A percentile compares a stretch with the other conserved stretches of the same genome.
These are phyloP conservation scores for Thamnidium elegans DNA, from an alignment of 192 early-diverging fungal species.

Conservation along the genomic window DNA sequence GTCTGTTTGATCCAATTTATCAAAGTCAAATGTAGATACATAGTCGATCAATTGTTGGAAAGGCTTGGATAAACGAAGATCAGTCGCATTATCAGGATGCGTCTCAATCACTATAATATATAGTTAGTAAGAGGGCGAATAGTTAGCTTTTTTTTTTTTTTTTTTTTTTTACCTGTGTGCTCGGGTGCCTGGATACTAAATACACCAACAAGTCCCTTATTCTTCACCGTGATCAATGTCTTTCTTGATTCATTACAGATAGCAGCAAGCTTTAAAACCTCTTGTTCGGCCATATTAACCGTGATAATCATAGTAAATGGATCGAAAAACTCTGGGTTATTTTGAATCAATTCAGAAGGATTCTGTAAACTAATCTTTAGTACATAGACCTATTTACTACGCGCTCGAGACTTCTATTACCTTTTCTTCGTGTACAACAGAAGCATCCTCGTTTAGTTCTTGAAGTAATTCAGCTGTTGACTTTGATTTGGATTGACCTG, in stretches of 20 bases:
- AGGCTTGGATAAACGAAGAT: slow-evolving; percentile 82
- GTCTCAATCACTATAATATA: slow-evolving; percentile 76
- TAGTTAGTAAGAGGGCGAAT: slow-evolving; percentile 6
- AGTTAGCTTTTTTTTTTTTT: neutral
- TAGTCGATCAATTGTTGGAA: slow-evolving; percentile 68
- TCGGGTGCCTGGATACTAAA: slow-evolving; percentile 70
- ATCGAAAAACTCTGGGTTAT: slow-evolving; percentile 55
- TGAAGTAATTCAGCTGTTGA: slow-evolving; percentile 59
- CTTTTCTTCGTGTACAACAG: slow-evolving; percentile 56
- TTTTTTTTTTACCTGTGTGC: slow-evolving; percentile 61
- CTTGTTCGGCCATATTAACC: slow-evolving; percentile 53
- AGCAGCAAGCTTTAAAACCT: slow-evolving; percentile 53
- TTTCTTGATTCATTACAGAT: slow-evolving; percentile 64
- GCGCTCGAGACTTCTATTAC: slow-evolving; percentile 34
- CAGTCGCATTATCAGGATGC: slow-evolving; percentile 74
- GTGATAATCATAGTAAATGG: slow-evolving; percentile 79
- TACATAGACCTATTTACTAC: neutral
- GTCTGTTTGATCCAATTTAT: slow-evolving; percentile 59
- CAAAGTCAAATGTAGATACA: slow-evolving; percentile 67
- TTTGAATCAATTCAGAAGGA: slow-evolving; percentile 45
- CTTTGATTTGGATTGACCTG: slow-evolving; percentile 68
- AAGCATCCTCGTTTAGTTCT: slow-evolving; percentile 89
- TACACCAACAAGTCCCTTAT: slow-evolving; percentile 76
- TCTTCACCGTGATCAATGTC: slow-evolving; percentile 65
- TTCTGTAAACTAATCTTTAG: slow-evolving; percentile 25